Base-by-base conservation (phyloP, 345 rosid genomes). In the Geranium rotundifolium region DNA sequence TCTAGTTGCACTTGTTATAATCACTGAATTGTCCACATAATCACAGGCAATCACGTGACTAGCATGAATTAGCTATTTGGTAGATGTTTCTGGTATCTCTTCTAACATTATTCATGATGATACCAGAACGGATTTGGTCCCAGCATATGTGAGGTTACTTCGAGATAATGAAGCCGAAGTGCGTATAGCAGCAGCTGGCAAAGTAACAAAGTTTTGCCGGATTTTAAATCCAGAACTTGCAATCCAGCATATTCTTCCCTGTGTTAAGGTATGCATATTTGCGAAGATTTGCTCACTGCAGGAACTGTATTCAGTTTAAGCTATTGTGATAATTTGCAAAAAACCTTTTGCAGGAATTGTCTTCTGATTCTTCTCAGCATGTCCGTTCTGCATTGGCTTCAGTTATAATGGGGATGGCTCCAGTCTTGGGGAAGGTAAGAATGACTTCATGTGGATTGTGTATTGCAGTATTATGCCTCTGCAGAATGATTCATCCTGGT, bases 161-260 rank as follows among this genome's bases (percentile, higher is more conserved):
- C 89, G 96, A 56, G 98, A 92, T 71, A 87, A 85, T 79, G 98
- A 92, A 75, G 98, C 98, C 72, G 98, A 92, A 85, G 96, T 92
- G 31, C 89, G 98, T 50, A 92, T 89, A 71, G 98, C 98, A 52
- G 96, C 98, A 70, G 96, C 96, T 57, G 96, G 95, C 17, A 89
- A 89, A 84, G 93, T 87, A 34, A 89, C 98, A 2, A 92, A 89
- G 75, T 92, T 92, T 75, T 89, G 93, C 75, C 82, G 87, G 72
- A 89, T 89, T 63, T 75, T 92, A 73, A 89, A 66, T 68, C 95
- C 96, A 19, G 96, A 92, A 73, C 91, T 89, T 59, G 84, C 96
- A 57, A 79, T 83, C 68, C 95, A 82, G 60, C 82, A 84, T 54
- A 83, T 92, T 69, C 93, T 92, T 74, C 96, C 96, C 19, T 87